A percentile compares a stretch with the other conserved stretches of the same genome.
Conservation (phyloP, 768 basidiomycete genomes). For the Leccinum fibrillosum region DNA sequence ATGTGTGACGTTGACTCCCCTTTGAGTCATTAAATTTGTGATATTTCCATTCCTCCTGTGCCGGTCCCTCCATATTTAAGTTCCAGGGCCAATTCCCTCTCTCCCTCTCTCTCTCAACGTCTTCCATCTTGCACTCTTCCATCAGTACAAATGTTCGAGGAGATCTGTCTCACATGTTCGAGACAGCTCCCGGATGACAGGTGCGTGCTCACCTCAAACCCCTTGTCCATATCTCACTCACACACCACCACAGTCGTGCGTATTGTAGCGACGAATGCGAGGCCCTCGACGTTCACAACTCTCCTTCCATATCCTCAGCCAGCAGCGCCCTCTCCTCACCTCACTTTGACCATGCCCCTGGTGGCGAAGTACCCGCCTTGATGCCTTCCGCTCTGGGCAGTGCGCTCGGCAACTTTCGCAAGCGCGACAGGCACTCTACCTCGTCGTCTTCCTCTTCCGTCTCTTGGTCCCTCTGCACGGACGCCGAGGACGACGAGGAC, state of each 20-base stretch:
- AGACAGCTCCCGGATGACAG: conserved; percentile 60
- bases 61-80: conserved; percentile 34
- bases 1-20: conserved; percentile 25
- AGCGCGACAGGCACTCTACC: conserved; percentile 49
- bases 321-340: conserved; percentile 73
- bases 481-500: conserved; percentile 61
- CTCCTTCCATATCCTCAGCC: conserved; percentile 60
- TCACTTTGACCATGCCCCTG: conserved; percentile 47
- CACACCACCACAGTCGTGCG: conserved; percentile 44
- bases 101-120: conserved; percentile 19
- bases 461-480: conserved; percentile 62
- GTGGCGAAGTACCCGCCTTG: conserved; percentile 65
- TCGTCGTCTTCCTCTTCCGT: conserved; percentile 68
- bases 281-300: conserved; percentile 51
- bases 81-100: conserved; percentile 8
- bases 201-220: conserved; percentile 38
- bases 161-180: conserved; percentile 72
- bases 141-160: conserved; percentile 62
- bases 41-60: conserved; percentile 39
- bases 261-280: conserved; percentile 75
- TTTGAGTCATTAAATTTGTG: conserved; percentile 36
- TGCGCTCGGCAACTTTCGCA: conserved; percentile 44
- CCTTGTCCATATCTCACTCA: conserved; percentile 14
- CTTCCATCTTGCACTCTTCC: conserved; percentile 5
- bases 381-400: conserved; percentile 56